phyloP scores from a whole-genome alignment of 371 early-diverging fungal genomes.

The Zychaea mexicana region DNA sequence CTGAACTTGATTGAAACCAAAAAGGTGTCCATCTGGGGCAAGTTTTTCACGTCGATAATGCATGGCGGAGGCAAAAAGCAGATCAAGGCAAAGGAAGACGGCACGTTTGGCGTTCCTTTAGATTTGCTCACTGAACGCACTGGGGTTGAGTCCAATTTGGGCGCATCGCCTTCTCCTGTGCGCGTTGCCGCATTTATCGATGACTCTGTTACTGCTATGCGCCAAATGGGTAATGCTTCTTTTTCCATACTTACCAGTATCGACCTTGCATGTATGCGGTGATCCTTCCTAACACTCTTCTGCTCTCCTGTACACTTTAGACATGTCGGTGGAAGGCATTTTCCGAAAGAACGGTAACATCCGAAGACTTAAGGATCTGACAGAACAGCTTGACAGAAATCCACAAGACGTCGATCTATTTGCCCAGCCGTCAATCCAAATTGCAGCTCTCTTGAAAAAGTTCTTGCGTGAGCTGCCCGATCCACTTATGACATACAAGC shows the following conservation, averaged over 20 bases:
- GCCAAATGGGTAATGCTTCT: constrained; percentile 73
- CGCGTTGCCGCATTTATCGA: constrained; percentile 89
- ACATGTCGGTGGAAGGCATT: constrained; percentile 92
- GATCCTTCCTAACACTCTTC: not conserved
- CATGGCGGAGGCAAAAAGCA: constrained; percentile 51
- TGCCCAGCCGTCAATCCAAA: constrained; percentile 84
- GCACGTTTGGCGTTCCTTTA: constrained; percentile 57
- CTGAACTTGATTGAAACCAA: constrained; percentile 70
- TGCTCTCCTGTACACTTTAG: constrained; percentile 31
- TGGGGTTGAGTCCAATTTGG: constrained; percentile 84
- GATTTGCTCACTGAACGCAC: constrained; percentile 57
- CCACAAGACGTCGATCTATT: constrained; percentile 70
- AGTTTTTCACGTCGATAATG: constrained; percentile 68
- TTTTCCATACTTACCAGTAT: no score
- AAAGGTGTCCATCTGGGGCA: constrained; percentile 76
- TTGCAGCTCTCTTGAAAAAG: constrained; percentile 94
- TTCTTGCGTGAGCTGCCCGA: constrained; percentile 95
- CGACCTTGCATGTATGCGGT: not conserved
- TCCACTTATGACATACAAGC: constrained; percentile 88
- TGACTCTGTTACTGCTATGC: constrained; percentile 76
- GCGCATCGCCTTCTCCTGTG: constrained; percentile 73
- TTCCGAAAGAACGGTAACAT: constrained; percentile 98
- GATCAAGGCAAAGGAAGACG: constrained; percentile 53
- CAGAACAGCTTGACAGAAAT: constrained; percentile 79
- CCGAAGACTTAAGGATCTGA: constrained; percentile 77